phyloP scores from a whole-genome alignment of 2,329 filamentous ascomycete species.

The Myriosclerotinia curreyana region DNA sequence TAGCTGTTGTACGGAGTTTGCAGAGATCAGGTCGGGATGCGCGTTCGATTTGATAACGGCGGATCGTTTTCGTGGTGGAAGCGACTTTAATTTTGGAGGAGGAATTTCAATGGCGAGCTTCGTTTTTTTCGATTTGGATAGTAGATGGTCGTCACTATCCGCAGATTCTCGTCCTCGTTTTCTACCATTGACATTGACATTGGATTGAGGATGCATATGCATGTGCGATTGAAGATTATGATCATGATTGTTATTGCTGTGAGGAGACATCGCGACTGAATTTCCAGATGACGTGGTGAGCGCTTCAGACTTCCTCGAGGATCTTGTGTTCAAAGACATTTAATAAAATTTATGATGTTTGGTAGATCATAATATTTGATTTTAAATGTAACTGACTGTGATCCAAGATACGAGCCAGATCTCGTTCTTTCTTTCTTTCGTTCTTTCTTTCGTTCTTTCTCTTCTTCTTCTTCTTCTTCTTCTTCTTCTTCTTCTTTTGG shows the following conservation, averaged over 20 bases:
- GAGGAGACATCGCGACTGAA: slow-evolving; percentile 26
- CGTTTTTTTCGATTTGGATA: slow-evolving; percentile 48
- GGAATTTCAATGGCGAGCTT: slow-evolving; percentile 55
- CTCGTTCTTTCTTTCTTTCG: slow-evolving; percentile 6
- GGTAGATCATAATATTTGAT: slow-evolving; percentile 17
- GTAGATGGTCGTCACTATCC: slow-evolving; percentile 46
- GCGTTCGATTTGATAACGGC: slow-evolving; percentile 31
- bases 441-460: too few species aligned
- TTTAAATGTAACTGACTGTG: neutral
- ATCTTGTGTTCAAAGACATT: slow-evolving; percentile 22
- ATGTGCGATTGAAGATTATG: slow-evolving; percentile 9
- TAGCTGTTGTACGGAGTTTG: slow-evolving; percentile 24
- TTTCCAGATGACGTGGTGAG: slow-evolving; percentile 17
- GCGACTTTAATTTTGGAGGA: slow-evolving; percentile 33
- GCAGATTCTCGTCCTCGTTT: slow-evolving; percentile 50
- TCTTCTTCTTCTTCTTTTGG: too few species aligned
- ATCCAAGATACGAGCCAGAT: slow-evolving; percentile 6
- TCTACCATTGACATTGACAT: slow-evolving; percentile 44
- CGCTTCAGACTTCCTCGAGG: slow-evolving; percentile 17
- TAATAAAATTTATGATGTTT: neutral
- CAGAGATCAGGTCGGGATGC: slow-evolving; percentile 31
- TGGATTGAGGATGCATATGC: slow-evolving; percentile 26
- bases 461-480: too few species aligned
- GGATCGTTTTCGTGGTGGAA: slow-evolving; percentile 26
- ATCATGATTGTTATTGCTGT: neutral